Base-by-base conservation (phyloP, 73 alveolate genomes). In the Blepharisma stoltei region DNA sequence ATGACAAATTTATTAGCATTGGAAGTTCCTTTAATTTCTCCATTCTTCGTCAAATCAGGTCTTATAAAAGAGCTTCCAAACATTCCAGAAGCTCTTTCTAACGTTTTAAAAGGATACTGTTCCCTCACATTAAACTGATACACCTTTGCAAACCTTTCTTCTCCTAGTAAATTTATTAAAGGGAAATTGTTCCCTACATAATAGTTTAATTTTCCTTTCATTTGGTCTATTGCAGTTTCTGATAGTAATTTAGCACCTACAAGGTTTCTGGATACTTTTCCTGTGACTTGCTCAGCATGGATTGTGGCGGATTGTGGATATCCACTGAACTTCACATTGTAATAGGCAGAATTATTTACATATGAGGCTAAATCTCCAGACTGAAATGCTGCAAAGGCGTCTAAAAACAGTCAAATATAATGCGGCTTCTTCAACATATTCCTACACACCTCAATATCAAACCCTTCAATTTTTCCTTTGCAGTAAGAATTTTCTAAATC, bases 241-340 rank as follows among this genome's bases (percentile, higher is more conserved):
- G 37, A 8, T 60, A 11, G 14, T 20, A 60, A 20, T 11, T 18
- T 9, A 1, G 14, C 49, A 2, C 73, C 73, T n/a, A 60, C 73
- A 25, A 14, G 23, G 46, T 60, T 60, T 60, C 73, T 14, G 0
- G 73, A 60, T 9, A 14, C 18, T 18, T 25, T n/a, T 9, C 73
- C 73, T 14, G 45, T 14, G 14, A 60, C 48, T 25, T 60, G 73
- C 2, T n/a, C 23, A 14, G 73, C 11, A 38, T n/a, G 18, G 2
- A 60, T 5, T 9, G 73, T 38, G 11, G 73, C 73, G 37, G 73
- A 60, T 60, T 60, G 73, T 14, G 73, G 73, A 25, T 60, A 60
- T 14, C 73, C 73, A 8, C 3, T 14, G 46, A 14, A 14, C 23
- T 25, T 14, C 11, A 60, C 23, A 25, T 60, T n/a, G 46, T 18